Evolutionary conservation across 805 yeast species (phyloP).

Genomic region (Peterozyma xylosa): DNA sequence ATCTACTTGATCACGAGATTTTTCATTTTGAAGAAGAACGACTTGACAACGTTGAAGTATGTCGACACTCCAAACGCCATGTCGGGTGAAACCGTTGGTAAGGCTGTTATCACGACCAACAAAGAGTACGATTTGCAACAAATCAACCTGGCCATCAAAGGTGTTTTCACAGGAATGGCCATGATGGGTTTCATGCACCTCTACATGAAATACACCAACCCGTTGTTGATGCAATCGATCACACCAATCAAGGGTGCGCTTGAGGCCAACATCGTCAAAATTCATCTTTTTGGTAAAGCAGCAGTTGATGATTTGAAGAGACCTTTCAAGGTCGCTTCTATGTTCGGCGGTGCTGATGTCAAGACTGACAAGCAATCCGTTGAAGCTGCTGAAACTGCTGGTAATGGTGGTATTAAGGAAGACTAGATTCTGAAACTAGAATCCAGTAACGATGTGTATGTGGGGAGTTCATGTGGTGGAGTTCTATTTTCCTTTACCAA

Average conservation of each 20-base stretch:
- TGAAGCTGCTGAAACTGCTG: conserved; percentile 77
- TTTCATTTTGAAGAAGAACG: conserved; percentile 67
- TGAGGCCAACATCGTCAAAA: conserved; percentile 85
- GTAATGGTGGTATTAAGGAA: conserved; percentile 83
- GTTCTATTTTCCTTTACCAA: too few species aligned
- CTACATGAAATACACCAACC: conserved; percentile 96
- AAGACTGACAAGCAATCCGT: conserved; percentile 85
- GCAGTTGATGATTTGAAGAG: conserved; percentile 90
- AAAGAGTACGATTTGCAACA: conserved; percentile 92
- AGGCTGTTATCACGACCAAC: conserved; percentile 82
- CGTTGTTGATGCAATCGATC: conserved; percentile 89
- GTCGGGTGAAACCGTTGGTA: conserved; percentile 65
- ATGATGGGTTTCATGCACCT: conserved; percentile 99
- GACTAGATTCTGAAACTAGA: conserved; percentile 36
- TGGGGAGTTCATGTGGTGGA: too few species aligned
- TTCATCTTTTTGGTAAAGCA: conserved; percentile 76
- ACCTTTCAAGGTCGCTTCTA: conserved; percentile 86
- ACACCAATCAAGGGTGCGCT: conserved; percentile 85
- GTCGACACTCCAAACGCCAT: conserved; percentile 79
- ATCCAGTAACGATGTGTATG: too few species aligned
- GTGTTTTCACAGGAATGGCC: conserved; percentile 81
- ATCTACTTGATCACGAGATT: conserved; percentile 60
- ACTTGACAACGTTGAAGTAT: conserved; percentile 86
- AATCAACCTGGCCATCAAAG: conserved; percentile 70
- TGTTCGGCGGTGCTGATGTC: conserved; percentile 55